Base-by-base conservation (phyloP, 306 rosid species). In the Lathyrus aphaca region DNA sequence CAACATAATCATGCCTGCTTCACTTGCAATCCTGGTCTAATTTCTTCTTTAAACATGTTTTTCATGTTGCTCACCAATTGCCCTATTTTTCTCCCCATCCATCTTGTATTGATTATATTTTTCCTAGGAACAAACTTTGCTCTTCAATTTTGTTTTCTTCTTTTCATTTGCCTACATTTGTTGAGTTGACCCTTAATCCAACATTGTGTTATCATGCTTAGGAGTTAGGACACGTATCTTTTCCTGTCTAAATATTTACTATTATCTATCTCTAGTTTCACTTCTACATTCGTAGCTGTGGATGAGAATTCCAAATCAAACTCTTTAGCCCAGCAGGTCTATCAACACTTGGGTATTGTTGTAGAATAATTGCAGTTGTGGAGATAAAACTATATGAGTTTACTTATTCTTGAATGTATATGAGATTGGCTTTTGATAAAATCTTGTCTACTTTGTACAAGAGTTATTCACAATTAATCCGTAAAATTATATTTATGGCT, bases 21-120 rank as follows among this genome's bases (percentile, higher is more conserved):
- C 76, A 78, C 77, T 76, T 93, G 90, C 82, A 72, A 75, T 63
- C 66, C 93, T 85, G 96, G 98, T 93, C 39, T 54, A 81, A 15
- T 58, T 29, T 77, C 19, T 72, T 65, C 62, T 64, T 39, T n/a
- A 37, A 67, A 29, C 32, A 3, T 29, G 32, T 42, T 37, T 53
- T 62, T 50, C n/a, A 74, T 63, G 17, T 25, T 25, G 27, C 27
- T 25, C 3, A 29, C n/a, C 16, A 12, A 53, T 66, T 71, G 23
- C 17, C 56, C 30, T 65, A 37, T 71, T 39, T 61, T 69, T 72
- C 23, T 68, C 21, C 64, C 18, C 30, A 18, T 63, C 4, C 59
- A 39, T 21, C 23, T 21, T 21, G 72, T 60, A 58, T 10, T 25
- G 44, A 10, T 12, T 54, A 10, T 12, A 9, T 8, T 25, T 72